phyloP scores from a whole-genome alignment of 2,329 filamentous ascomycete species.

The Massarina eburnea region DNA sequence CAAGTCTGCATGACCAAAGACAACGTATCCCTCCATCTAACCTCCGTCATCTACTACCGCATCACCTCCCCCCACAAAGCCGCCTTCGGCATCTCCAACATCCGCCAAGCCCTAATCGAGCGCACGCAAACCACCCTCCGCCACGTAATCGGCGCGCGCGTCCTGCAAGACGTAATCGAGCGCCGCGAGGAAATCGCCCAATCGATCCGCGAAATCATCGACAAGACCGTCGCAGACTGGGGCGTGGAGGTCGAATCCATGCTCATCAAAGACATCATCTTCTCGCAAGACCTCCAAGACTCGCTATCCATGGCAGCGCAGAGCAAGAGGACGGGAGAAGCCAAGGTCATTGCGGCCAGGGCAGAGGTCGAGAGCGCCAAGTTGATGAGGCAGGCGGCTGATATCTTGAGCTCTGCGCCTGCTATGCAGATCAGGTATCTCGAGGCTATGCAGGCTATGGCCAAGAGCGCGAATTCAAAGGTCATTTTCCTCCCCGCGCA shows the following conservation, averaged over 20 bases:
- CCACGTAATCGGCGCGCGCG: conserved; percentile 92
- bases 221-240: conserved; percentile 91
- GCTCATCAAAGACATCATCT: conserved; percentile 99
- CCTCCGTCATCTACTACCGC: conserved; percentile 98
- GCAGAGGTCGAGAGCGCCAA: conserved; percentile 92
- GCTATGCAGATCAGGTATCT: conserved; percentile 82
- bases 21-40: conserved; percentile 92
- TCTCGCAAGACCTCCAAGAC: conserved; percentile 92
- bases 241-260: conserved; percentile 96
- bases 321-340: conserved; percentile 97
- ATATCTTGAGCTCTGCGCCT: conserved; percentile 86
- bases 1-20: conserved; percentile 99
- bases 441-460: conserved; percentile 98
- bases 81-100: conserved; percentile 92
- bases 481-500: conserved; percentile 71
- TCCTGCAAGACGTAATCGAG: conserved; percentile 97
- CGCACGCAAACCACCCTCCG: conserved; percentile 96
- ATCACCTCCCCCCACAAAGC: conserved; percentile 94
- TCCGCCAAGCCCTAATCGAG: conserved; percentile 94
- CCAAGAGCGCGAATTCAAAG: conserved; percentile 86
- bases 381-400: conserved; percentile 80
- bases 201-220: conserved; percentile 95
- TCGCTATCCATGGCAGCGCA: conserved; percentile 97
- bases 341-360: conserved; percentile 95
- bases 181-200: conserved; percentile 95